phyloP scores from a whole-genome alignment of 192 early-diverging fungal species.

The Funneliformis geosporum region DNA sequence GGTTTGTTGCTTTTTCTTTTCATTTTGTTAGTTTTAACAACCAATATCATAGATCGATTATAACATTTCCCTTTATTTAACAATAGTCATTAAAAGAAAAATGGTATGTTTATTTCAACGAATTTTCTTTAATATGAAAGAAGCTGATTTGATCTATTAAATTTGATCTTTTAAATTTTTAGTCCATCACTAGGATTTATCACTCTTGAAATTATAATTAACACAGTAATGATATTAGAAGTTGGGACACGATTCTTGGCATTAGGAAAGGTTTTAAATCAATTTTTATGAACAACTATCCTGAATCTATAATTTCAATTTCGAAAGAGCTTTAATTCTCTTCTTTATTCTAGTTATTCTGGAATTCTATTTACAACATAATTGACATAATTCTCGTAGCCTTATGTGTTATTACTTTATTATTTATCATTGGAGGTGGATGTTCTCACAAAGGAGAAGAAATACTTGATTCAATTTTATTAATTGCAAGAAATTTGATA shows the following conservation, averaged over 20 bases:
- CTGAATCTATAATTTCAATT: background rate
- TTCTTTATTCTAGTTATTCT: constrained; percentile 46
- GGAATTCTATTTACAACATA: constrained; percentile 72
- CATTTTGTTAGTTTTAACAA: too few species aligned
- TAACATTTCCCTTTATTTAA: background rate
- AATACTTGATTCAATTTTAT: constrained; percentile 67
- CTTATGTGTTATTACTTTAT: constrained; percentile 68
- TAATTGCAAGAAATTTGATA: constrained; percentile 73
- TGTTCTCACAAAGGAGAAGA: constrained; percentile 73
- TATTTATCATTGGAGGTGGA: constrained; percentile 61
- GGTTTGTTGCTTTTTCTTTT: constrained; percentile 27
- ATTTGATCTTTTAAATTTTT: constrained; percentile 25
- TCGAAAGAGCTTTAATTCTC: background rate
- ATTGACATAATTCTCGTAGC: constrained; percentile 70
- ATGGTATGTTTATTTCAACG: constrained; percentile 38
- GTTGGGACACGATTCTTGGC: constrained; percentile 66
- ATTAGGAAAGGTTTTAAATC: constrained; percentile 52
- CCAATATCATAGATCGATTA: background rate
- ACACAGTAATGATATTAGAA: constrained; percentile 75
- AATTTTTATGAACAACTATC: background rate
- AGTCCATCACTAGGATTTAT: constrained; percentile 71
- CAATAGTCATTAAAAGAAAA: constrained; percentile 42
- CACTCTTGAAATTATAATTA: constrained; percentile 68
- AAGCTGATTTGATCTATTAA: background rate
- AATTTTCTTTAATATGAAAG: background rate